Base-by-base conservation (phyloP, 306 rosid species). In the Nissolia schottii region DNA sequence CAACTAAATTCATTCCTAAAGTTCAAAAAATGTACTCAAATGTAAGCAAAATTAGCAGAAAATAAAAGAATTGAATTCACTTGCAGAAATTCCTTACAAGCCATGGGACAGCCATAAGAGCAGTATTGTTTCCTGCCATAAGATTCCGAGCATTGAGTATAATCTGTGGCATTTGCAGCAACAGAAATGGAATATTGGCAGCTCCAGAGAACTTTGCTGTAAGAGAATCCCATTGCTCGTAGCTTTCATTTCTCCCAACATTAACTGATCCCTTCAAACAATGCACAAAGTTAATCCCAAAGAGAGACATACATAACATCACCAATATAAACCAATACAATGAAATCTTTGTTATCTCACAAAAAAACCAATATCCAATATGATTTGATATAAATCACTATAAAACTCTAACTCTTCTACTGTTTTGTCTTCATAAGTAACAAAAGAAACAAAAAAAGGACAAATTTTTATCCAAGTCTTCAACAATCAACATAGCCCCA, bases 161-260 rank as follows among this genome's bases (percentile, higher is more conserved):
- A 76, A 92, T 92, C 70, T 92, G 97, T 16, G 97, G 97, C 84
- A 89, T 67, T 72, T 93, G 98, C 41, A 93, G 84, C 18, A 93
- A 73, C 61, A 93, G 79, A 73, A 91, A 94, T 0, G 98, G 97
- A 64, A 91, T 20, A 77, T 89, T 94, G 24, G 98, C 78, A 29
- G 95, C 98, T 48, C 78, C 97, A 5, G 98, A 76, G 85, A 91
- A 89, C 56, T 86, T 88, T 12, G 97, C 86, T 3, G 98, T 89
- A 73, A 90, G 77, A 1, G 90, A 86, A 76, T 81, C 84, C 98
- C 98, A 93, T 73, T 91, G 86, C 79, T 82, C 55, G 72, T 85
- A 84, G 62, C 82, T 81, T 76, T 77, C 64, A 31, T 78, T 81
- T 37, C 45, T 75, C 48, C 64, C 58, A 78, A 40, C 10, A 11